Evolutionary conservation across 2,329 filamentous ascomycete species (phyloP).

Genomic region (Calcarisporium arbuscula): DNA sequence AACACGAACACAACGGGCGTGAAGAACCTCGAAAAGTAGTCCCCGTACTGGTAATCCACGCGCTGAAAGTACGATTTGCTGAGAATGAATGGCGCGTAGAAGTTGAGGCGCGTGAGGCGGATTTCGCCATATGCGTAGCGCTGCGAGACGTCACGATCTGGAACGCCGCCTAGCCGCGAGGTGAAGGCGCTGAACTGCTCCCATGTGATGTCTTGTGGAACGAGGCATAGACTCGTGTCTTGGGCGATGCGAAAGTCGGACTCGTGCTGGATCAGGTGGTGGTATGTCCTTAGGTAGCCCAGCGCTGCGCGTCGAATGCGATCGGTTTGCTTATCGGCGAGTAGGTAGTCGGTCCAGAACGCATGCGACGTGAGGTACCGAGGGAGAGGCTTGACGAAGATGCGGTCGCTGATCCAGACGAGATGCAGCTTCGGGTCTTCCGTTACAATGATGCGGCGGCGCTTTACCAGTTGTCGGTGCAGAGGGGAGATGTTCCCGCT

Average conservation of each 20-base stretch:
- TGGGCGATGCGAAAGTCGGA: constrained; percentile 27
- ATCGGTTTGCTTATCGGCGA: neutral
- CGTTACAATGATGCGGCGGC: constrained; percentile 30
- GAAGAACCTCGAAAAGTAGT: constrained; percentile 17
- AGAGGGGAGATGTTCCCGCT: constrained; percentile 24
- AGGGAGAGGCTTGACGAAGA: constrained; percentile 37
- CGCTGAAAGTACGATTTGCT: constrained; percentile 15
- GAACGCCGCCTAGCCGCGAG: constrained; percentile 15
- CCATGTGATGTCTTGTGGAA: constrained; percentile 17
- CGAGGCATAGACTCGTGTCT: constrained; percentile 20
- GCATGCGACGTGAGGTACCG: constrained; percentile 24
- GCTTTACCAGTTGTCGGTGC: constrained; percentile 30
- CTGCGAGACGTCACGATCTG: constrained; percentile 18
- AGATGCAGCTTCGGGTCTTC: constrained; percentile 35
- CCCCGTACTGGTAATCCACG: constrained; percentile 15
- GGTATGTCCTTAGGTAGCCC: constrained; percentile 30
- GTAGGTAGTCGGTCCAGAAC: constrained; percentile 22
- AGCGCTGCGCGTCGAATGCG: constrained; percentile 16
- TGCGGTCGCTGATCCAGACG: constrained; percentile 31
- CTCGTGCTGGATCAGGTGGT: constrained; percentile 24
- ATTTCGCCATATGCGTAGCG: constrained; percentile 33
- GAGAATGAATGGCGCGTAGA: constrained; percentile 17
- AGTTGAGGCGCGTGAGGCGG: constrained; percentile 27
- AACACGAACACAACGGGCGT: constrained; percentile 17
- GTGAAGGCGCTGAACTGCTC: constrained; percentile 24